A percentile compares a stretch with the other conserved stretches of the same genome.
These are phyloP conservation scores for Nicotiana tomentosiformis DNA, from an alignment of 257 asterid genomes.

Conservation along the genomic window DNA sequence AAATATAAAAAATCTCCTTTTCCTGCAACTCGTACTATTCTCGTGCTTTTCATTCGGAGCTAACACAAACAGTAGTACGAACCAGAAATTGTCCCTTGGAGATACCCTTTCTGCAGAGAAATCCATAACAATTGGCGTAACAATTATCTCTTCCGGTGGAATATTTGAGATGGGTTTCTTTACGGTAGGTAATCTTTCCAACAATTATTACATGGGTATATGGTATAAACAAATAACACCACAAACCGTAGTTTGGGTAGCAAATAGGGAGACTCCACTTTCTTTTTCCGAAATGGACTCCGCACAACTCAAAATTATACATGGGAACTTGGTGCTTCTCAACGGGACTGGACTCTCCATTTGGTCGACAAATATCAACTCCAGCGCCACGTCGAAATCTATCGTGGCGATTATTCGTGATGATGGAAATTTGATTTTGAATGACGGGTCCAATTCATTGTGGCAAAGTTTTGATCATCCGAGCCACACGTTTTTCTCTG, in stretches of 20 bases:
- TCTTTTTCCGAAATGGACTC: constrained; percentile 13
- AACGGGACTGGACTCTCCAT: neutral
- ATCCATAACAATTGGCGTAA: constrained; percentile 24
- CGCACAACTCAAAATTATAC: constrained; percentile 26
- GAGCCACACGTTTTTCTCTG: too few species aligned
- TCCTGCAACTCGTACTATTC: neutral
- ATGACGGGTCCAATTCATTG: neutral
- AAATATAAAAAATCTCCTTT: neutral
- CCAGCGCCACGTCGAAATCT: constrained; percentile 1
- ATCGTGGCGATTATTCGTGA: constrained; percentile 4
- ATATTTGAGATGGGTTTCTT: too few species aligned
- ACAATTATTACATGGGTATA: too few species aligned
- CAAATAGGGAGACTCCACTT: constrained; percentile 22
- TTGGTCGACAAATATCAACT: neutral
- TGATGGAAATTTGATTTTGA: neutral
- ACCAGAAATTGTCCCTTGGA: neutral
- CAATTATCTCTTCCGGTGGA: constrained; percentile 23
- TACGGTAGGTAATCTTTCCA: too few species aligned
- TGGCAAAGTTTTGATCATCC: too few species aligned
- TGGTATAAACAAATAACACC: constrained; percentile 14
- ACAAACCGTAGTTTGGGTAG: constrained; percentile 35
- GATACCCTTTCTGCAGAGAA: constrained; percentile 23
- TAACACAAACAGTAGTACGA: neutral
- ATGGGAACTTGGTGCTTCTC: constrained; percentile 33
- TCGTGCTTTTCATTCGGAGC: neutral